Conservation (phyloP, 768 basidiomycete genomes). For the Trametes cingulata region DNA sequence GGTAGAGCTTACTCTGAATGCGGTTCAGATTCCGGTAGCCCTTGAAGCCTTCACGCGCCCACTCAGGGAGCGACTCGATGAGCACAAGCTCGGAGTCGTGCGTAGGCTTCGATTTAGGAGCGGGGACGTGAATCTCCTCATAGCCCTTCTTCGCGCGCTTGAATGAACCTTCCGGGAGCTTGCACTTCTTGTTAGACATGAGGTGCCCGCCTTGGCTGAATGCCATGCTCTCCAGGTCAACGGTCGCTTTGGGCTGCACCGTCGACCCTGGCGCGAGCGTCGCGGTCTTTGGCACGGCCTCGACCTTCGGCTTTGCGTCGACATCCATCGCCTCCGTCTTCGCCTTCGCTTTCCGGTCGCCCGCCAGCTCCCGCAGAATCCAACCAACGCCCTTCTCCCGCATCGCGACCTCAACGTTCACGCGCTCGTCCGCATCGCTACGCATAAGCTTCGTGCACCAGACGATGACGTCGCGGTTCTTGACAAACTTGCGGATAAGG, state of each 20-base stretch:
- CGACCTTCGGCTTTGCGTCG: conserved; percentile 53
- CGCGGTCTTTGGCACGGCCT: conserved; percentile 71
- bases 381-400: conserved; percentile 95
- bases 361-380: conserved; percentile 87
- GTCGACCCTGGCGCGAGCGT: conserved; percentile 87
- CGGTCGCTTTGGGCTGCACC: conserved; percentile 77
- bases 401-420: conserved; percentile 98
- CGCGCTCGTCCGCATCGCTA: conserved; percentile 81
- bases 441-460: conserved; percentile 98
- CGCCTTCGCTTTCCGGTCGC: conserved; percentile 69
- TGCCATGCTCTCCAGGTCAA: conserved; percentile 94
- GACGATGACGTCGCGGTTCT: conserved; percentile 93
- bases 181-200: conserved; percentile 99
- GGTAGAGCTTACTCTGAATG: conserved; percentile 91
- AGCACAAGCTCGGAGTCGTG: conserved; percentile 70
- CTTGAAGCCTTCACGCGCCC: conserved; percentile 86
- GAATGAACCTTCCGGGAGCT: conserved; percentile 96
- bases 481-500: conserved; percentile 85
- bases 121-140: conserved; percentile 97
- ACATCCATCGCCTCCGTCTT: conserved; percentile 75
- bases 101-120: conserved; percentile 76
- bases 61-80: conserved; percentile 71
- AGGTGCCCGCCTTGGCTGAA: conserved; percentile 95
- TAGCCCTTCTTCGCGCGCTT: conserved; percentile 96
- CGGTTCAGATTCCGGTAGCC: conserved; percentile 80